A percentile compares a stretch with the other conserved stretches of the same genome.
Conservation (phyloP, 2,329 filamentous ascomycete species). For the Exophiala spinifera region DNA sequence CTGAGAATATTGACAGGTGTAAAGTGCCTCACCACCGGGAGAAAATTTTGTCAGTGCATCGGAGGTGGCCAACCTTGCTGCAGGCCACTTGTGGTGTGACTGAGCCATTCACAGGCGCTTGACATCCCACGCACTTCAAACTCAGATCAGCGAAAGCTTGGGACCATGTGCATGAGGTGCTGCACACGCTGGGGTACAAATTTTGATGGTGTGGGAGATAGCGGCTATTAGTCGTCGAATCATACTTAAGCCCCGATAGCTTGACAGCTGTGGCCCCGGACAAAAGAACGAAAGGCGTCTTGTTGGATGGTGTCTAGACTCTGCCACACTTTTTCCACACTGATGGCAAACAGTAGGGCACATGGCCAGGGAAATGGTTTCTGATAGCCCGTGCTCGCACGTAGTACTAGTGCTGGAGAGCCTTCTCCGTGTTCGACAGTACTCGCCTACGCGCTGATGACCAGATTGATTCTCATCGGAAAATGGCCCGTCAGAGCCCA, state of each 20-base stretch:
- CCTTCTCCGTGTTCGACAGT: not conserved
- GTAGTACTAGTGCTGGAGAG: not conserved
- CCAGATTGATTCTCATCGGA: not conserved
- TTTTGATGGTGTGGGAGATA: conserved; percentile 18
- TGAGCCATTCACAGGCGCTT: conserved; percentile 12
- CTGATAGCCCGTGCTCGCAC: not conserved
- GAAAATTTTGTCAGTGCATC: not conserved
- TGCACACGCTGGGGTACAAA: conserved; percentile 14
- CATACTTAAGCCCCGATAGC: not conserved
- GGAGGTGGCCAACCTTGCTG: not conserved
- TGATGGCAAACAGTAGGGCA: not conserved
- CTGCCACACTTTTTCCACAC: not conserved
- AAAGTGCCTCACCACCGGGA: not conserved
- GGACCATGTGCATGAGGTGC: conserved; percentile 5
- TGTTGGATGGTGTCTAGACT: conserved; percentile 1
- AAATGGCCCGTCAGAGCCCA: not conserved
- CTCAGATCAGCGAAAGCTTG: conserved; percentile 5
- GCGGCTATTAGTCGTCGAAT: conserved; percentile 5
- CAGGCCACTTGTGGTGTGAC: conserved; percentile 10
- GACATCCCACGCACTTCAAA: conserved; percentile 18
- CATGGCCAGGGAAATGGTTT: not conserved
- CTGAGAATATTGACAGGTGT: not conserved
- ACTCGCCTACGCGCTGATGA: not conserved
- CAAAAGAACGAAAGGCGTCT: conserved; percentile 5
- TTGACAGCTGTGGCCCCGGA: conserved; percentile 5